Evolutionary conservation across 2,329 filamentous ascomycete species (phyloP).

Genomic region (Fusarium clavum): DNA sequence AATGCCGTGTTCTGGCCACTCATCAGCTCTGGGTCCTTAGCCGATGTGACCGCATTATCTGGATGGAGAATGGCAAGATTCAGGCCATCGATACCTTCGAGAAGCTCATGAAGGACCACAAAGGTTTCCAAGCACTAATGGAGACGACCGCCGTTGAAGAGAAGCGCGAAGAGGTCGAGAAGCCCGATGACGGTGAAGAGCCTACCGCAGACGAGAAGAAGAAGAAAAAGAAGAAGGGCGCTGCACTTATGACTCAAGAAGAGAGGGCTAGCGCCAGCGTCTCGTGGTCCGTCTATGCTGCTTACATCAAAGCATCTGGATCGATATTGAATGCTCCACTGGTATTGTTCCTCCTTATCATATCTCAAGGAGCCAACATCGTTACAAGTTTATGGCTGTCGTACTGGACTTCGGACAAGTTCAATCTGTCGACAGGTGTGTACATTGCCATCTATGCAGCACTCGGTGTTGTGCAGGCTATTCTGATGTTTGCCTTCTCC

Average conservation of each 20-base stretch:
- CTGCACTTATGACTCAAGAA: conserved; percentile 76
- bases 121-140: conserved; percentile 86
- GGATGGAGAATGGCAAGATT: conserved; percentile 89
- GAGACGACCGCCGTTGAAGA: conserved; percentile 82
- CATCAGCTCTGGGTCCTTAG: conserved; percentile 94
- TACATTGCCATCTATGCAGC: conserved; percentile 81
- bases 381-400: conserved; percentile 91
- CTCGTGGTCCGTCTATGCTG: conserved; percentile 80
- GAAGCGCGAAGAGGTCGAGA: conserved; percentile 64
- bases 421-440: conserved; percentile 70
- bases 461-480: conserved; percentile 76
- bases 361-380: conserved; percentile 87
- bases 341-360: conserved; percentile 69
- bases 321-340: conserved; percentile 76
- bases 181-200: conserved; percentile 58
- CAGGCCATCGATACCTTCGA: conserved; percentile 89
- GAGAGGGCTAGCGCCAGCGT: conserved; percentile 81
- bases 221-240: conserved; percentile 67
- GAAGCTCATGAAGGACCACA: conserved; percentile 83
- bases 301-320: conserved; percentile 82
- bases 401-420: conserved; percentile 90
- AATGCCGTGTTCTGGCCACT: conserved; percentile 91
- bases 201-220: conserved; percentile 56
- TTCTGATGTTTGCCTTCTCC: conserved; percentile 85
- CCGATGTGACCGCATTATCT: conserved; percentile 90